These are phyloP conservation scores for Tothia fuscella DNA, from an alignment of 2,329 filamentous ascomycete genomes.

Conservation along the genomic window DNA sequence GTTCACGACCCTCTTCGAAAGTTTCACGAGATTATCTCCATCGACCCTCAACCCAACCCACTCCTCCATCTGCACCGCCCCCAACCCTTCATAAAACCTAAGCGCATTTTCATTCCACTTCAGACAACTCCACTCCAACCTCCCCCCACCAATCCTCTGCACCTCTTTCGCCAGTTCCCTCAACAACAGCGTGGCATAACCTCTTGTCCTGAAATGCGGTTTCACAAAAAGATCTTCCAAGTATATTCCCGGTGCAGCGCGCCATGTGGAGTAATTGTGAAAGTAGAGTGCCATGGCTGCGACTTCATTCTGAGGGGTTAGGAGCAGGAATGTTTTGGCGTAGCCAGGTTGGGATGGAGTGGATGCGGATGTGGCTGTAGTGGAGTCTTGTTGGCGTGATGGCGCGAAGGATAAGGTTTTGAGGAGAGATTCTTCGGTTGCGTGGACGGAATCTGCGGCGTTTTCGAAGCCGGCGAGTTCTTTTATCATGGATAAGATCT, in stretches of 20 bases:
- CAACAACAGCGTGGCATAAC: constrained; percentile 69
- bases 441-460: constrained; percentile 59
- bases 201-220: constrained; percentile 55
- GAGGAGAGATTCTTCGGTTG: constrained; percentile 61
- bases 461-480: constrained; percentile 86
- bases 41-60: constrained; percentile 71
- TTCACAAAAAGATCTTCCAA: constrained; percentile 88
- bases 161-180: constrained; percentile 70
- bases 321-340: constrained; percentile 64
- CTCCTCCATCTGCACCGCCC: constrained; percentile 53
- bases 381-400: constrained; percentile 15
- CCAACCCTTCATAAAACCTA: constrained; percentile 59
- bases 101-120: constrained; percentile 91
- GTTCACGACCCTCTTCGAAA: constrained; percentile 32
- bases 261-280: constrained; percentile 94
- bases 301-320: constrained; percentile 32
- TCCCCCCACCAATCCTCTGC: constrained; percentile 53
- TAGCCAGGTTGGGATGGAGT: constrained; percentile 34
- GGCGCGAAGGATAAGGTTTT: constrained; percentile 68
- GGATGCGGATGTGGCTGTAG: constrained; percentile 22
- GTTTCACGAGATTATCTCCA: constrained; percentile 47
- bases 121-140: constrained; percentile 82
- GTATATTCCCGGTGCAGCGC: constrained; percentile 72
- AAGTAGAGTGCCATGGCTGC: constrained; percentile 85
- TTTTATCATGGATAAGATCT: constrained; percentile 70